Evolutionary conservation across 345 rosid species (phyloP).

Genomic region (Eutrema yunnanense): DNA sequence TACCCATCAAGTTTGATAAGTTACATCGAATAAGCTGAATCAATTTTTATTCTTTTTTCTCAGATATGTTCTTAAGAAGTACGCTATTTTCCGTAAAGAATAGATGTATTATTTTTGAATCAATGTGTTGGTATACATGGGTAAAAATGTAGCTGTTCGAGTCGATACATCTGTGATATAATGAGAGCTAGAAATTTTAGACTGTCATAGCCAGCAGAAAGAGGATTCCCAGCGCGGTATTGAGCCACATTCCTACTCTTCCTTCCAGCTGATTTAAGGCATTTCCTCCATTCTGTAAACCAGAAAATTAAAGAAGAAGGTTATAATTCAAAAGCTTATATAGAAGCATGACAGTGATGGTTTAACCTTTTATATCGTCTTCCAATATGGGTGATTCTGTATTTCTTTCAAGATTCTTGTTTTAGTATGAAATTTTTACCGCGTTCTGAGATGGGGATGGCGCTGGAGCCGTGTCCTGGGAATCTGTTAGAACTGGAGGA

Average conservation of each 20-base stretch:
- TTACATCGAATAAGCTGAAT: not conserved
- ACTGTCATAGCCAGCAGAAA: constrained; percentile 46
- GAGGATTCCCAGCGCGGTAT: constrained; percentile 39
- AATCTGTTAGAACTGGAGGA: constrained; percentile 54
- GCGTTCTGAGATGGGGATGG: constrained; percentile 61
- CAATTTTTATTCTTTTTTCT: not conserved
- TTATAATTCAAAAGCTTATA: not conserved
- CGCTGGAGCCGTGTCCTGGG: constrained; percentile 68
- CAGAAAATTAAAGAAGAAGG: constrained; percentile 9
- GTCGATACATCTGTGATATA: constrained; percentile 19
- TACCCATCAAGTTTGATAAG: constrained; percentile 40
- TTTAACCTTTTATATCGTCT: too few species aligned
- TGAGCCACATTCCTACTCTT: constrained; percentile 42
- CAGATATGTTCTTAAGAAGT: not conserved
- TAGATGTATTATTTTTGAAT: constrained; percentile 10
- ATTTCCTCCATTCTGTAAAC: constrained; percentile 58
- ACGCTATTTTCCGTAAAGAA: constrained; percentile 2
- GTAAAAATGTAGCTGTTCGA: constrained; percentile 1
- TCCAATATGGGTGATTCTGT: not conserved
- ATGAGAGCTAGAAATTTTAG: constrained; percentile 32
- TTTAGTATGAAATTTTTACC: constrained; percentile 30
- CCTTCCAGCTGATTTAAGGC: constrained; percentile 38
- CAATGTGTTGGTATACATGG: constrained; percentile 11
- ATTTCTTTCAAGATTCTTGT: not conserved
- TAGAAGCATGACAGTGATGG: not conserved